Evolutionary conservation across 225 moss, liverwort and hornwort genomes (phyloP).

Genomic region (Marchantia paleacea): DNA sequence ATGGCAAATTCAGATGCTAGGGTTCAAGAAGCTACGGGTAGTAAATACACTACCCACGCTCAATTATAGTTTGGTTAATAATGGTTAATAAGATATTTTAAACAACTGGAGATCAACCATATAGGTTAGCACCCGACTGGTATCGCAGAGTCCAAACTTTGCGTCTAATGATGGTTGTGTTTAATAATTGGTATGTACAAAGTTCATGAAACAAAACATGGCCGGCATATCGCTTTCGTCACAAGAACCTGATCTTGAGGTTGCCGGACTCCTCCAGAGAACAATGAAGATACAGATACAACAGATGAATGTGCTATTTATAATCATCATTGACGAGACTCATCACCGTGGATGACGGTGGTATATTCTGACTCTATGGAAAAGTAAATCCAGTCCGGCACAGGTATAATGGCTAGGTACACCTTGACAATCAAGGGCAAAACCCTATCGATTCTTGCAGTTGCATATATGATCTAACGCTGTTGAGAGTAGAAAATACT

Average conservation of each 20-base stretch:
- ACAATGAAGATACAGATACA: background rate
- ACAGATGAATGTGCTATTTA: background rate
- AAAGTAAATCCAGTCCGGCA: background rate
- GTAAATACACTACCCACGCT: too few relatives aligned
- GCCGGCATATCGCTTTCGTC: background rate
- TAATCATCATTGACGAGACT: constrained; percentile 6
- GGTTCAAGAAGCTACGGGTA: too few relatives aligned
- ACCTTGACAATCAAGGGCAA: background rate
- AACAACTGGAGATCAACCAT: too few relatives aligned
- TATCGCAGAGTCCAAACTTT: too few relatives aligned
- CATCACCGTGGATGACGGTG: background rate
- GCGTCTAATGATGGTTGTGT: too few relatives aligned
- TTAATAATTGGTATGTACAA: too few relatives aligned
- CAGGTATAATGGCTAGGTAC: background rate
- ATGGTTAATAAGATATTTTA: too few relatives aligned
- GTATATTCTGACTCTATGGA: background rate
- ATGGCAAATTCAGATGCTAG: too few relatives aligned
- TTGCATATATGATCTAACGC: background rate
- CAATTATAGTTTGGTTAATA: too few relatives aligned
- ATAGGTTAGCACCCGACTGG: too few relatives aligned
- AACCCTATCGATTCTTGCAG: background rate
- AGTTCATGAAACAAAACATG: too few relatives aligned
- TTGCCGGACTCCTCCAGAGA: background rate
- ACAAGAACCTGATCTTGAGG: background rate
- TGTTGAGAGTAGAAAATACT: background rate